These are phyloP conservation scores for Sarocladium oryzae DNA, from an alignment of 2,329 filamentous ascomycete species.

Conservation along the genomic window DNA sequence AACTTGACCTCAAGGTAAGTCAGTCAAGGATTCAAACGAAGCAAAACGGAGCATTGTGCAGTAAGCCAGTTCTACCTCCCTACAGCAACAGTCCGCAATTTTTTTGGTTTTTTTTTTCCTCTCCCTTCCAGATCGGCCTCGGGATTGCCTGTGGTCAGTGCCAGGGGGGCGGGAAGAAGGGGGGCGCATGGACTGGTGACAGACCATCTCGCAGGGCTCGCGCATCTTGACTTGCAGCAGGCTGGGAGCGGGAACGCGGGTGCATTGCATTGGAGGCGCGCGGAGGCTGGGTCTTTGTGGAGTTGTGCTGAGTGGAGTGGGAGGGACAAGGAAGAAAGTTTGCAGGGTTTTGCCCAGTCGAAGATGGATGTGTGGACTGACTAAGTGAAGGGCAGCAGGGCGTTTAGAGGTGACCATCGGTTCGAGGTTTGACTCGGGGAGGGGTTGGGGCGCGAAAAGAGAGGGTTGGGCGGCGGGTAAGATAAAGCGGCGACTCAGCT, in stretches of 20 bases:
- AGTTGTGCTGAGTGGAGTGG: neutral
- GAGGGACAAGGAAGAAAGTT: neutral
- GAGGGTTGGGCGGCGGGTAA: neutral
- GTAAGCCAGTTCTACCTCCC: neutral
- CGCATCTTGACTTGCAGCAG: constrained; percentile 7
- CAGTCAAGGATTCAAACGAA: neutral
- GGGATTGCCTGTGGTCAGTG: constrained; percentile 3
- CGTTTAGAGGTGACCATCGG: neutral
- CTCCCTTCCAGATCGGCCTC: constrained; percentile 4
- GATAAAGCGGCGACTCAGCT: neutral
- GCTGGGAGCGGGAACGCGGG: constrained; percentile 6
- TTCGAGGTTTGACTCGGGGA: neutral
- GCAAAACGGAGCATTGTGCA: neutral
- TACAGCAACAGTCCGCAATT: neutral
- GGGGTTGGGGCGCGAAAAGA: neutral
- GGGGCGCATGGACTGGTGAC: constrained; percentile 2
- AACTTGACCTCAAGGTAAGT: neutral
- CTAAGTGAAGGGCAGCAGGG: neutral
- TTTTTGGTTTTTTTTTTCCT: constrained; percentile 1
- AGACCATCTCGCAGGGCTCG: constrained; percentile 7
- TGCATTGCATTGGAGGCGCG: constrained; percentile 8
- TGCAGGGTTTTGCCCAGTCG: neutral
- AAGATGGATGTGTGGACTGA: neutral
- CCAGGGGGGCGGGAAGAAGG: neutral
- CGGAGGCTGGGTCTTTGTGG: constrained; percentile 3